phyloP scores from a whole-genome alignment of 208 protist species.

The Paratrypanosoma confusum region DNA sequence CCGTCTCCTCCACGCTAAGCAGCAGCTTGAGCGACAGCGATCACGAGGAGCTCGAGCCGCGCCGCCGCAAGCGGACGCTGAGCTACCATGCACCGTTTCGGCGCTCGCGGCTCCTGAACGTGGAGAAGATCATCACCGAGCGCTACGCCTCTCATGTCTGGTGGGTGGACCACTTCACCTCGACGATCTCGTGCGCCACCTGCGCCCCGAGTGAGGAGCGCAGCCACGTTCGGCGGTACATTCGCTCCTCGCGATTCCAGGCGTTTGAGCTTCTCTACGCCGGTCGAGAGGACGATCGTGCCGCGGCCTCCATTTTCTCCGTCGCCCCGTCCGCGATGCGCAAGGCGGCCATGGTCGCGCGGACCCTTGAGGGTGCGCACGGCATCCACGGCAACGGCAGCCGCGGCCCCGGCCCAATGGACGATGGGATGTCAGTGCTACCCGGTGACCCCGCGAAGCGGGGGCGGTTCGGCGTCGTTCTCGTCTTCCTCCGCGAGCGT shows the following conservation, averaged over 20 bases:
- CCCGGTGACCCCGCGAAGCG: background rate
- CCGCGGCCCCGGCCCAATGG: no score
- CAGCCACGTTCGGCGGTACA: slow-evolving; percentile 2
- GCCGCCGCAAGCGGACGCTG: no score
- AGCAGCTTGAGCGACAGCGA: no score
- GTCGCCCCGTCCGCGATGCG: no score
- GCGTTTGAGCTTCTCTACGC: slow-evolving; percentile 6
- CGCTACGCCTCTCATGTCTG: slow-evolving; percentile 7
- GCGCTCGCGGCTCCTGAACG: slow-evolving; percentile 3
- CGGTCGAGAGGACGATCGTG: slow-evolving; percentile 1
- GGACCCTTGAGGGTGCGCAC: no score
- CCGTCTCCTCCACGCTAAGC: no score
- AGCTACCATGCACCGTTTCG: slow-evolving; percentile 4
- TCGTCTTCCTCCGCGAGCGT: slow-evolving; percentile 5
- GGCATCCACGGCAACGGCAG: no score
- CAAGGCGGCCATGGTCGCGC: no score
- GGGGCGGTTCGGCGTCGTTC: background rate
- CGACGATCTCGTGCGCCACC: slow-evolving; percentile 4
- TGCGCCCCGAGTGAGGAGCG: slow-evolving; percentile 4
- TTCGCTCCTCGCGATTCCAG: slow-evolving; percentile 2
- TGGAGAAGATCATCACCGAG: slow-evolving; percentile 2
- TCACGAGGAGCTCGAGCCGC: no score
- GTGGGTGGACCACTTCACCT: slow-evolving; percentile 4
- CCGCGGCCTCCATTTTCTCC: no score
- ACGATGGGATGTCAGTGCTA: background rate